phyloP scores from a whole-genome alignment of 805 yeast genomes.

The Candida parachauliodes region DNA sequence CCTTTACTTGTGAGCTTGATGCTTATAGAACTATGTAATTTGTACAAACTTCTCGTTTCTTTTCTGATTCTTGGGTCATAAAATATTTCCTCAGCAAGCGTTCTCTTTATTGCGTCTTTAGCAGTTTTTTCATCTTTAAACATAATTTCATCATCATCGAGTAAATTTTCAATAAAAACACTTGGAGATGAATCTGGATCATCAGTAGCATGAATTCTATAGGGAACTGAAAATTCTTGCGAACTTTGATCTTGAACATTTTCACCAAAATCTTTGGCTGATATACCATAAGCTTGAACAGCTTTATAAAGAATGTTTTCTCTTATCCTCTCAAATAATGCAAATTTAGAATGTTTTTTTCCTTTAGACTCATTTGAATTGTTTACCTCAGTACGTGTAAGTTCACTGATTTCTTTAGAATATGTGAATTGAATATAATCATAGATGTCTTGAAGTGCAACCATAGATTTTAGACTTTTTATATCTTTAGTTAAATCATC shows the following conservation, averaged over 20 bases:
- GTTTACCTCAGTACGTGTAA: slow-evolving; percentile 16
- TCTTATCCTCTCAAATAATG: slow-evolving; percentile 64
- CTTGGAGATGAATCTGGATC: slow-evolving; percentile 63
- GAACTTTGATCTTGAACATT: slow-evolving; percentile 65
- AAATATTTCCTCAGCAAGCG: slow-evolving; percentile 74
- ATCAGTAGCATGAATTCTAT: slow-evolving; percentile 65
- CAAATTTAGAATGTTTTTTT: slow-evolving; percentile 58
- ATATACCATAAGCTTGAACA: slow-evolving; percentile 67
- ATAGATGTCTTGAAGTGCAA: slow-evolving; percentile 81
- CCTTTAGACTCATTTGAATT: slow-evolving; percentile 14
- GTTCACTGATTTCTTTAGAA: slow-evolving; percentile 55
- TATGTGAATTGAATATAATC: slow-evolving; percentile 78
- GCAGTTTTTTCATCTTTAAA: slow-evolving; percentile 62
- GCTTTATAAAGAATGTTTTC: slow-evolving; percentile 61
- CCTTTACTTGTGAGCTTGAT: slow-evolving; percentile 77
- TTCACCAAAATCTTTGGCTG: slow-evolving; percentile 79
- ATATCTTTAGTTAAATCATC: slow-evolving; percentile 59
- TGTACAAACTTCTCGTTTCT: slow-evolving; percentile 60
- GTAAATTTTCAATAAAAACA: slow-evolving; percentile 48
- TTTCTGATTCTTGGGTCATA: slow-evolving; percentile 78
- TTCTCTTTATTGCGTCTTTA: slow-evolving; percentile 66
- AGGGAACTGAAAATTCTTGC: slow-evolving; percentile 39
- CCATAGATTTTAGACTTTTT: slow-evolving; percentile 55
- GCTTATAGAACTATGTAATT: slow-evolving; percentile 62
- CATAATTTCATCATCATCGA: slow-evolving; percentile 45